Evolutionary conservation across 495 filamentous ascomycete species (phyloP).

Genomic region (Daldinia childiae): DNA sequence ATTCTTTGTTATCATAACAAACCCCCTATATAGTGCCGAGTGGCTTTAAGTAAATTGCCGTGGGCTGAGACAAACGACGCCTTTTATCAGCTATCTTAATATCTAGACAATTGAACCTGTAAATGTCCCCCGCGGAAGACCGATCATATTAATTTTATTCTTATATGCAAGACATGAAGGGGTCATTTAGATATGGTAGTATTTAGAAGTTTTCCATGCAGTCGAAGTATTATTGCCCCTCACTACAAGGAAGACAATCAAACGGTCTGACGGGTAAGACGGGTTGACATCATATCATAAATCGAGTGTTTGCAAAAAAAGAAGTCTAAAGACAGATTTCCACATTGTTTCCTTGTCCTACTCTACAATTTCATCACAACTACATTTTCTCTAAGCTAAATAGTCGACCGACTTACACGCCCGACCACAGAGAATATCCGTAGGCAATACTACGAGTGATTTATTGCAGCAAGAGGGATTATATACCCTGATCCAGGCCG

Average conservation of each 20-base stretch:
- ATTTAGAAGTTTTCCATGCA: conserved; percentile 30
- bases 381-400: neutral
- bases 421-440: neutral
- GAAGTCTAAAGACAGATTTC: too few species aligned
- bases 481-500: neutral
- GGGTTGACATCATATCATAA: neutral
- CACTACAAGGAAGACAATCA: neutral
- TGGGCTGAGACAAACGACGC: neutral
- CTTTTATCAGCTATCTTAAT: neutral
- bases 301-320: neutral
- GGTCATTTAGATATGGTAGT: conserved; percentile 7
- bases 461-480: neutral
- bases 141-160: conserved; percentile 4
- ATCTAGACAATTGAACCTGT: neutral
- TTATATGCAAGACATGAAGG: neutral
- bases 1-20: neutral
- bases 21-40: neutral
- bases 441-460: neutral
- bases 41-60: neutral
- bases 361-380: neutral
- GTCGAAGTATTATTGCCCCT: conserved; percentile 15
- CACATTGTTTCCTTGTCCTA: too few species aligned
- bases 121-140: neutral
- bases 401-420: neutral
- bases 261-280: conserved; percentile 1